phyloP scores from a whole-genome alignment of 192 early-diverging fungal genomes.

The Phlyctochytrium planicorne region DNA sequence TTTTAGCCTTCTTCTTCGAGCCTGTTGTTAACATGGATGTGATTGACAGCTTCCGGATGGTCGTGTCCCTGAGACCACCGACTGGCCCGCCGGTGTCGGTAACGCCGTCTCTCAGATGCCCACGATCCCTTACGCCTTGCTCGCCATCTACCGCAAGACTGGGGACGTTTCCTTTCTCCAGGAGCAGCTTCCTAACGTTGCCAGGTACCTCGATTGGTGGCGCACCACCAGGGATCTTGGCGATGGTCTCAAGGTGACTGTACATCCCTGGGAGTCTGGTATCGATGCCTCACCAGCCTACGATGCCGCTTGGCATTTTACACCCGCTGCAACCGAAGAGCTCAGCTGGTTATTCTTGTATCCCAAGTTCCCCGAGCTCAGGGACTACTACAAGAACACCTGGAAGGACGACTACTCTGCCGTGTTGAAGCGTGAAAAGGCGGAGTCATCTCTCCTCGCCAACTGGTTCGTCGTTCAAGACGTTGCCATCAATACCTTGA shows the following conservation, averaged over 20 bases:
- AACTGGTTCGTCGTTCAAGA: constrained; percentile 23
- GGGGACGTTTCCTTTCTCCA: constrained; percentile 15
- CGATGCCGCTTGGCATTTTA: constrained; percentile 23
- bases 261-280: constrained; percentile 21
- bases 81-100: constrained; percentile 12
- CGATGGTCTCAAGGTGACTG: constrained; percentile 13
- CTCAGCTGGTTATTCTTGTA: constrained; percentile 5
- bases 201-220: constrained; percentile 20
- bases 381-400: constrained; percentile 16
- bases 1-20: background rate
- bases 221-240: constrained; percentile 15
- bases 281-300: constrained; percentile 21
- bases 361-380: constrained; percentile 17
- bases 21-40: background rate
- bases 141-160: constrained; percentile 18
- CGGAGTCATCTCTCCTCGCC: constrained; percentile 14
- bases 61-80: constrained; percentile 17
- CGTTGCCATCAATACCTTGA: constrained; percentile 22
- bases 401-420: constrained; percentile 16
- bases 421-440: constrained; percentile 8
- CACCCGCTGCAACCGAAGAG: background rate
- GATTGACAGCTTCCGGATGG: background rate
- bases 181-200: constrained; percentile 20
- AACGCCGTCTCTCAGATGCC: constrained; percentile 21
- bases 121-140: constrained; percentile 17